These are phyloP conservation scores for Candida labiduridarum DNA, from an alignment of 1,139 yeast genomes.

Conservation along the genomic window DNA sequence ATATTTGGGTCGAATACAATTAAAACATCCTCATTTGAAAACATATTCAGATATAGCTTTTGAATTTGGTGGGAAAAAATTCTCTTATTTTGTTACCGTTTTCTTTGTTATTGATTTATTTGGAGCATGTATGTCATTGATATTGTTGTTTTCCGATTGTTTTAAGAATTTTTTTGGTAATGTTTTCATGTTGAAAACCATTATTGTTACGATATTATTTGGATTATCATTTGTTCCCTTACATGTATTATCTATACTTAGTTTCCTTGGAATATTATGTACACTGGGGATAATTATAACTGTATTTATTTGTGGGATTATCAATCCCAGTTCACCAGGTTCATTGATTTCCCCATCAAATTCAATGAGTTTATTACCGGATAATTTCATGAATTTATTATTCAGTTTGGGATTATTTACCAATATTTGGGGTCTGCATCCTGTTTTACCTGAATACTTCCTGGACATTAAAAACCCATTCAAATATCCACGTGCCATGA, in stretches of 20 bases:
- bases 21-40: slow-evolving; percentile 29
- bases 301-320: slow-evolving; percentile 64
- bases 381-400: slow-evolving; percentile 47
- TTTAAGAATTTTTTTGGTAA: slow-evolving; percentile 65
- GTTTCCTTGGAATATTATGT: slow-evolving; percentile 73
- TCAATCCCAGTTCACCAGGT: slow-evolving; percentile 60
- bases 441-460: slow-evolving; percentile 79
- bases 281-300: slow-evolving; percentile 64
- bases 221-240: slow-evolving; percentile 75
- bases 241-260: slow-evolving; percentile 67
- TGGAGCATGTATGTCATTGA: slow-evolving; percentile 78
- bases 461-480: slow-evolving; percentile 80
- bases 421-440: slow-evolving; percentile 93
- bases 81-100: slow-evolving; percentile 63
- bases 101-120: slow-evolving; percentile 75
- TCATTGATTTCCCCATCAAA: slow-evolving; percentile 64
- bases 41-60: slow-evolving; percentile 52
- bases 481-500: slow-evolving; percentile 32
- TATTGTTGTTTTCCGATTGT: slow-evolving; percentile 84
- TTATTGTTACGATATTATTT: slow-evolving; percentile 51
- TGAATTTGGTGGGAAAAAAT: slow-evolving; percentile 43
- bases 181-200: slow-evolving; percentile 51
- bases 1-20: slow-evolving; percentile 37
- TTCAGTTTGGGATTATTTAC: slow-evolving; percentile 73
- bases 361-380: slow-evolving; percentile 51